Base-by-base conservation (phyloP, 257 asterid genomes). In the Fraxinus quadrangulata region DNA sequence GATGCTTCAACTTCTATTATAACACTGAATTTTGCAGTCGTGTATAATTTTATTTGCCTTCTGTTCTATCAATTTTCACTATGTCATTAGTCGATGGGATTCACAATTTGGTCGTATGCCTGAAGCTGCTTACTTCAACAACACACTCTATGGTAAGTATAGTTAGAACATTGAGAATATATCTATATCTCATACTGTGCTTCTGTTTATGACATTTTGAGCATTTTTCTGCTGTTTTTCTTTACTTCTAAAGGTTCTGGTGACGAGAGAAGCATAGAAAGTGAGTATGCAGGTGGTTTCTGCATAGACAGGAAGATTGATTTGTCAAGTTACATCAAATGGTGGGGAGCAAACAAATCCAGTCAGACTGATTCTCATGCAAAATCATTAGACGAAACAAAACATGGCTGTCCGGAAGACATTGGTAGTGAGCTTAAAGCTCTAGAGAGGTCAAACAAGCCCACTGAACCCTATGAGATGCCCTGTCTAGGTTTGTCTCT, bases 391-490 rank as follows among this genome's bases (percentile, higher is more conserved):
- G 97, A 92, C 66, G 97, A 93, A 79, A 73, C 90, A 71, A 85
- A 84, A 76, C 85, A 80, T 67, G 90, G 88, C 47, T 77, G 82
- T 81, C 42, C 91, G 33, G 97, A 92, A 79, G 98, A 89, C 73
- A 88, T 83, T 76, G 89, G 87, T 65, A 82, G 85, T 81, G 97
- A 95, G 79, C 89, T 92, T 79, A 89, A 87, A 85, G 86, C 88
- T 78, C 85, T 89, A 39, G 98, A 88, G 74, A 67, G 84, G 81
- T 83, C 92, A 56, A 75, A 74, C 75, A 82, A 87, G 83, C 89
- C 95, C 67, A 90, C 98, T 45, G 94, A 93, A 79, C 97, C 97
- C 68, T 96, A 93, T 66, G 93, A 96, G 92, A 96, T 96, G 96
- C 99, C 97, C 5, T 87, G 81, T 30, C 88, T 96, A 65, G 99